Conservation (phyloP, 257 asterid species). For the Asclepias syriaca region DNA sequence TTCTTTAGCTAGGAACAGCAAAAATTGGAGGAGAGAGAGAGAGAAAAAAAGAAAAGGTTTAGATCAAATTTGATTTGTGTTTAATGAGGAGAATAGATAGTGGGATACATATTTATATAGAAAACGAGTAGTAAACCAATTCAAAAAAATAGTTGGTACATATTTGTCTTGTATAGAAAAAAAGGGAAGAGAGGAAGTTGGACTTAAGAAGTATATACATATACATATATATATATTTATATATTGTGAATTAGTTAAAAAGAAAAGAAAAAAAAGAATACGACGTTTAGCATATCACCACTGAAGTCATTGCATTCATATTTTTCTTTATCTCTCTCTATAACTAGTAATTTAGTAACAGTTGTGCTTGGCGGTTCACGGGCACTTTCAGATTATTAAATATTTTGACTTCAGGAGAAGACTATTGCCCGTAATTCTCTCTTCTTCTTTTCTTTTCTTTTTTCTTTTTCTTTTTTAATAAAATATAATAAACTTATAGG, state of each 20-base stretch:
- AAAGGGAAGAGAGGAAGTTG: neutral
- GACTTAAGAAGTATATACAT: neutral
- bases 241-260: no score
- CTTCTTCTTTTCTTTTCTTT: no score
- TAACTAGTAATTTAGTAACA: neutral
- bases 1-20: neutral
- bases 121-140: neutral
- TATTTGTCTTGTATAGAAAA: neutral
- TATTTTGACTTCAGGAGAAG: neutral
- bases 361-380: neutral
- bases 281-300: no score
- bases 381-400: neutral
- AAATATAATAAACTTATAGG: no score
- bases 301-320: neutral
- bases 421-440: no score
- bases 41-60: neutral
- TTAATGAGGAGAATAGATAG: neutral
- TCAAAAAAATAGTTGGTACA: neutral
- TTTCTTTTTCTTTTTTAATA: no score
- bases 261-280: no score
- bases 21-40: no score
- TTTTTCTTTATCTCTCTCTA: neutral
- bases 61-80: constrained; percentile 2
- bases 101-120: constrained; percentile 13
- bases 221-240: neutral